Base-by-base conservation (phyloP, 805 yeast genomes). In the Spencermartinsiella europaea region DNA sequence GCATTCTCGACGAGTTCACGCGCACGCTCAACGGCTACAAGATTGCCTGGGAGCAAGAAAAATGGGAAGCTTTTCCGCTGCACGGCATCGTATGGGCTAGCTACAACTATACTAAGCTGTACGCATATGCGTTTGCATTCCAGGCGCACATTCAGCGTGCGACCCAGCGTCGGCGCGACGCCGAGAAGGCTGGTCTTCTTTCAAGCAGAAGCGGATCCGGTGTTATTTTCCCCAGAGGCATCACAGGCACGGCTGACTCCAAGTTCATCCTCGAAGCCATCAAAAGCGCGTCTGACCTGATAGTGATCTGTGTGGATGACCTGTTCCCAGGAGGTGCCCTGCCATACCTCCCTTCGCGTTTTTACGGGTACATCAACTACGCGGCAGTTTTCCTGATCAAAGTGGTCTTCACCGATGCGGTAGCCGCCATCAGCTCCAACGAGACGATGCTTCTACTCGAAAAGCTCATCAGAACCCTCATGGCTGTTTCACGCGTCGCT, bases 351-450 rank as follows among this genome's bases (percentile, higher is more conserved):
- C 58, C 58, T 10, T 37, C 48, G 8, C 47, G 58, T 21, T 54
- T 46, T 37, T 53, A 51, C 37, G 48, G 56, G 20, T 54, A 51
- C 38, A 48, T 54, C 27, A 42, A 46, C 15, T 51, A 51, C 34
- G 58, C 57, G 5, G 58, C 54, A 2, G 58, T 54, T 8, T 53
- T 54, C 33, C 43, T 54, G 25, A 51, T 54, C 49, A 54, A 54
- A 34, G 48, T 49, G 5, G 57, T 50, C n/a, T 53, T 54, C 38
- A 54, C 57, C 12, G 57, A 55, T 5, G 58, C 58, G 2, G 45
- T 54, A 1, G 42, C 31, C 3, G 21, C 27, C 5, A 25, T 25
- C 31, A 25, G 31, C 31, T 20, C 20, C 8, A 8, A 28, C 4
- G 17, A 36, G 21, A 44, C 47, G 14, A 34, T 44, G 15, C 36